A percentile compares a stretch with the other conserved stretches of the same genome.
phyloP scores from a whole-genome alignment of 768 basidiomycete species.

The Naganishia kalamii region DNA sequence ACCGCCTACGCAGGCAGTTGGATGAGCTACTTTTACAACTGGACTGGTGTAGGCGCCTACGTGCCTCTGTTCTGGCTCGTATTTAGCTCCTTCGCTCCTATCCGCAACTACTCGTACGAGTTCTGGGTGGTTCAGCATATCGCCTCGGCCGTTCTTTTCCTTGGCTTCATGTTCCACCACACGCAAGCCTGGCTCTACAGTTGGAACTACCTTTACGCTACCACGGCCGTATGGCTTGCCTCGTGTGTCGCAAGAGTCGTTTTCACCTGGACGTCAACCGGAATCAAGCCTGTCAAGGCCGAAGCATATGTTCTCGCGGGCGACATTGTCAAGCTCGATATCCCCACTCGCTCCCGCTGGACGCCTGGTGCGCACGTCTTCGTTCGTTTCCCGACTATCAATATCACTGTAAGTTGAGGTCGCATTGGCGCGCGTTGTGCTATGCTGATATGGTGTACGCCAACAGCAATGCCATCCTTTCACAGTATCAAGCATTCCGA shows the following conservation, averaged over 20 bases:
- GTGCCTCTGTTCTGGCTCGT: slow-evolving; percentile 13
- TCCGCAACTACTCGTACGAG: slow-evolving; percentile 16
- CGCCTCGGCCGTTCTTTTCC: slow-evolving; percentile 28
- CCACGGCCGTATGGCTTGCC: slow-evolving; percentile 17
- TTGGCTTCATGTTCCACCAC: slow-evolving; percentile 39
- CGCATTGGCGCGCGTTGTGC: not conserved
- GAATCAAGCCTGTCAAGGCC: slow-evolving; percentile 4
- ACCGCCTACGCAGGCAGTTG: slow-evolving; percentile 1
- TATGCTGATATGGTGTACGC: not conserved
- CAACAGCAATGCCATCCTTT: slow-evolving; percentile 12
- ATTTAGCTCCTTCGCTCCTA: slow-evolving; percentile 16
- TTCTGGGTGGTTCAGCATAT: slow-evolving; percentile 19
- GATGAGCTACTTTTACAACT: slow-evolving; percentile 19
- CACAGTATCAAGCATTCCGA: slow-evolving; percentile 7
- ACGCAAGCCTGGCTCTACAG: slow-evolving; percentile 27
- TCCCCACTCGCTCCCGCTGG: slow-evolving; percentile 8
- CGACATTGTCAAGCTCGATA: slow-evolving; percentile 9
- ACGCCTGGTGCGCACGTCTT: slow-evolving; percentile 12
- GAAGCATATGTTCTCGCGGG: not conserved
- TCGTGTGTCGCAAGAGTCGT: not conserved
- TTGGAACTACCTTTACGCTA: slow-evolving; percentile 36
- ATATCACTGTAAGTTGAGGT: slow-evolving; percentile 2
- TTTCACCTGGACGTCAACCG: slow-evolving; percentile 8
- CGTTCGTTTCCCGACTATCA: slow-evolving; percentile 17
- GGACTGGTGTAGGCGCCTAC: slow-evolving; percentile 15